A percentile compares a stretch with the other conserved stretches of the same genome.
Conservation (phyloP, 495 filamentous ascomycete genomes). For the Aspergillus leporis region DNA sequence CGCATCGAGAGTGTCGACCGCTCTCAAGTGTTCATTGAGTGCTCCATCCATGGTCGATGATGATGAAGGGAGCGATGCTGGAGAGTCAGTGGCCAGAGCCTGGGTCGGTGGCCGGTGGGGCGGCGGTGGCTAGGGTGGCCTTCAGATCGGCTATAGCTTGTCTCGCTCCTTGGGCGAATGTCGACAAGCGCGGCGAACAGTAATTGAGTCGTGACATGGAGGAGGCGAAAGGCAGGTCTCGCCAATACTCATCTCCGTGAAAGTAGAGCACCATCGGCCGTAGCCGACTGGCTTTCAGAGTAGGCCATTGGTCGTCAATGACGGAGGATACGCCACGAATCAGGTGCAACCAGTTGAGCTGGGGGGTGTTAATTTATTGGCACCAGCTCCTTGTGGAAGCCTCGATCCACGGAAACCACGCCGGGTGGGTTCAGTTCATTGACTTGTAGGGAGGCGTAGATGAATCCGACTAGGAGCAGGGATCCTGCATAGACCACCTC, state of each 20-base stretch:
- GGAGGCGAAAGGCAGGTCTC: not conserved
- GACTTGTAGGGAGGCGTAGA: conserved; percentile 23
- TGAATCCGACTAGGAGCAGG: conserved; percentile 24
- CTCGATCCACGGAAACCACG: not conserved
- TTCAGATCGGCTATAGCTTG: conserved; percentile 14
- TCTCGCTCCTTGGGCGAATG: conserved; percentile 17
- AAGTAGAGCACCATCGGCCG: conserved; percentile 19
- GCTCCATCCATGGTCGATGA: not conserved
- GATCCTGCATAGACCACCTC: conserved; percentile 23
- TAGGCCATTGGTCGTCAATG: conserved; percentile 19
- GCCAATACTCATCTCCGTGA: conserved; percentile 28
- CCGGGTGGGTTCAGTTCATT: conserved; percentile 15
- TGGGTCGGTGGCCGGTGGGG: too few relatives aligned
- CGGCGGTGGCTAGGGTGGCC: not conserved
- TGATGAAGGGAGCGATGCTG: too few relatives aligned
- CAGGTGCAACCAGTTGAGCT: conserved; percentile 29
- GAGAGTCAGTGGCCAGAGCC: too few relatives aligned
- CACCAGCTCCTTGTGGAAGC: not conserved
- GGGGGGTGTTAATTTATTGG: not conserved
- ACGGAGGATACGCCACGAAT: conserved; percentile 23
- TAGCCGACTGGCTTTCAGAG: conserved; percentile 18
- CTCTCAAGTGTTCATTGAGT: conserved; percentile 5
- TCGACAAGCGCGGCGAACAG: conserved; percentile 1
- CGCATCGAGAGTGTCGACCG: conserved; percentile 31
- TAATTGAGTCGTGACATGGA: not conserved